Evolutionary conservation across 1,284 basidiomycete genomes (phyloP).

Genomic region (Tetrapyrgos nigripes): DNA sequence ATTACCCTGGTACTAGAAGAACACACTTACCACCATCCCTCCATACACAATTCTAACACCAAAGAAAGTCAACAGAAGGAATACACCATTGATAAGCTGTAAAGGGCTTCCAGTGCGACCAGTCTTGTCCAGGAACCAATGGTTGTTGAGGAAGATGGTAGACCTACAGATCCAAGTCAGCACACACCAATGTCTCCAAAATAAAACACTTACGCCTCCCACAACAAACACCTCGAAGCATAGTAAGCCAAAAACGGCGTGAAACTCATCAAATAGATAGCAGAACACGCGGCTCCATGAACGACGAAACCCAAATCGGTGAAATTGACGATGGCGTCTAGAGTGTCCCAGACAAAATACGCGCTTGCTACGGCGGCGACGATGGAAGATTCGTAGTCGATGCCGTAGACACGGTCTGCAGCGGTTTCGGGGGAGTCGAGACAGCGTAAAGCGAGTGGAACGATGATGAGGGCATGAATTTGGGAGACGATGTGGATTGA

Average conservation of each 20-base stretch:
- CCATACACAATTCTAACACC: conserved; percentile 70
- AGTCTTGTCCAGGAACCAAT: conserved; percentile 82
- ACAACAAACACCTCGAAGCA: conserved; percentile 71
- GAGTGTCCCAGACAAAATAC: conserved; percentile 64
- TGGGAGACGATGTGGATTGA: conserved; percentile 47
- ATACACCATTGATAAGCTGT: conserved; percentile 71
- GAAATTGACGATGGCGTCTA: conserved; percentile 54
- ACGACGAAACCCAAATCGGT: conserved; percentile 65
- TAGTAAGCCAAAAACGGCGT: conserved; percentile 79
- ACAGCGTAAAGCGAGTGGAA: conserved; percentile 47
- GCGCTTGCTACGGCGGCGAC: conserved; percentile 52
- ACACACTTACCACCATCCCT: conserved; percentile 63
- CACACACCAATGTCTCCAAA: not conserved
- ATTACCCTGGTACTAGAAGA: not conserved
- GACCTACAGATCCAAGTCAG: conserved; percentile 49
- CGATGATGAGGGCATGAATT: conserved; percentile 50
- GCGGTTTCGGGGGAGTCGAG: conserved; percentile 43
- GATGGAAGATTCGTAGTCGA: conserved; percentile 42
- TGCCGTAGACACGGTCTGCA: conserved; percentile 55
- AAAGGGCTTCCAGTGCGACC: conserved; percentile 67
- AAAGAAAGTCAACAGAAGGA: conserved; percentile 70
- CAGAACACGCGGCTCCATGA: conserved; percentile 67
- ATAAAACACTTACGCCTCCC: conserved; percentile 65
- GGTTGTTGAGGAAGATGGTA: conserved; percentile 80
- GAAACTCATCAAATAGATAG: conserved; percentile 64